Evolutionary conservation across 148 eudicot species (phyloP).

Genomic region (Chenopodium berlandieri): DNA sequence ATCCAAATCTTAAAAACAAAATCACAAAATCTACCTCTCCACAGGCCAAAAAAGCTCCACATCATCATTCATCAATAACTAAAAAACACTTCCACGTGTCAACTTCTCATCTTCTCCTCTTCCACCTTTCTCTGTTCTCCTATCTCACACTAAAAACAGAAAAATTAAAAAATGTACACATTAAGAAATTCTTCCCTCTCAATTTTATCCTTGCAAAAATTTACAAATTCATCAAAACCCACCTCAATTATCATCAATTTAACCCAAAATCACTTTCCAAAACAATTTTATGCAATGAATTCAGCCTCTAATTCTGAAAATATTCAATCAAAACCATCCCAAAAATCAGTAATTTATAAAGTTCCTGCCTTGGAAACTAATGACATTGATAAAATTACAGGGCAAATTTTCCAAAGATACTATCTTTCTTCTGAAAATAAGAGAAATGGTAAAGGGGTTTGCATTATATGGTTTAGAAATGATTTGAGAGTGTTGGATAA

Average conservation of each 20-base stretch:
- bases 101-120: background rate
- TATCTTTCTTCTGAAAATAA: slow-evolving; percentile 19
- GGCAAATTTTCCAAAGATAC: slow-evolving; percentile 56
- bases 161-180: slow-evolving; percentile 1
- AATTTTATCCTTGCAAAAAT: slow-evolving; percentile 9
- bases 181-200: slow-evolving; percentile 21
- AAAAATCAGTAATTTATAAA: slow-evolving; percentile 8
- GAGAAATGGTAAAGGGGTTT: slow-evolving; percentile 62
- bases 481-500: slow-evolving; percentile 87
- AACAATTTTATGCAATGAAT: slow-evolving; percentile 8
- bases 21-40: background rate
- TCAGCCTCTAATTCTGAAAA: slow-evolving; percentile 23
- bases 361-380: slow-evolving; percentile 51
- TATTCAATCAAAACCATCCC: background rate
- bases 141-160: slow-evolving; percentile 1
- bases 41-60: slow-evolving; percentile 24
- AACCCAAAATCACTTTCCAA: slow-evolving; percentile 4
- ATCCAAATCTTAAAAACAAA: too few relatives aligned
- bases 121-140: slow-evolving; percentile 10
- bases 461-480: slow-evolving; percentile 87
- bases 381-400: slow-evolving; percentile 44
- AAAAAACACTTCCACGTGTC: slow-evolving; percentile 25
- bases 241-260: slow-evolving; percentile 7
- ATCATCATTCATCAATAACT: background rate
- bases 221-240: slow-evolving; percentile 27